A percentile compares a stretch with the other conserved stretches of the same genome.
Conservation (phyloP, 306 rosid species). For the Vachellia pachyceras region DNA sequence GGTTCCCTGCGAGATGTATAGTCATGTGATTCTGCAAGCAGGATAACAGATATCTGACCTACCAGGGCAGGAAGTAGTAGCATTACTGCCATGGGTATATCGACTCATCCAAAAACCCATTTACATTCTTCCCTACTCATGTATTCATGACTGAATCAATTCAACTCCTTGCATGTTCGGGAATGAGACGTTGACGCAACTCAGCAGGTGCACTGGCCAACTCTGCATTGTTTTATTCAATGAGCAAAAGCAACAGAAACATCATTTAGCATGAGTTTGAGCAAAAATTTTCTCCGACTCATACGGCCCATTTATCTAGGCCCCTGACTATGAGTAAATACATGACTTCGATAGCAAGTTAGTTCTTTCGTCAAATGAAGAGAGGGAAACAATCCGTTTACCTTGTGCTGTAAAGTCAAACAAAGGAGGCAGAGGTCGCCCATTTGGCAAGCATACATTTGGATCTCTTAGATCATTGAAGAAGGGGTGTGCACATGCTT, state of each 20-base stretch:
- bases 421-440: slow-evolving; percentile 75
- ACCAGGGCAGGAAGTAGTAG: slow-evolving; percentile 52
- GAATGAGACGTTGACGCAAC: slow-evolving; percentile 86
- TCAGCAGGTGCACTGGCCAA: slow-evolving; percentile 77
- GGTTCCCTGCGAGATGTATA: slow-evolving; percentile 29
- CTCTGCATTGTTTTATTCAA: slow-evolving; percentile 57
- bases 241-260: slow-evolving; percentile 31
- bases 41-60: slow-evolving; percentile 42
- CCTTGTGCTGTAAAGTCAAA: slow-evolving; percentile 88
- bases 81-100: slow-evolving; percentile 46
- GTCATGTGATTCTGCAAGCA: slow-evolving; percentile 37
- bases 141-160: slow-evolving; percentile 14
- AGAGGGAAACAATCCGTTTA: slow-evolving; percentile 27
- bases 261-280: not conserved
- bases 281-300: not conserved
- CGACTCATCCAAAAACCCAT: slow-evolving; percentile 57
- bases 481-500: slow-evolving; percentile 92
- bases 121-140: slow-evolving; percentile 31
- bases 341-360: not conserved
- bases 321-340: not conserved
- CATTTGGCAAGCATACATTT: slow-evolving; percentile 69
- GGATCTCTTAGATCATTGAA: slow-evolving; percentile 82
- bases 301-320: not conserved
- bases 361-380: not conserved
- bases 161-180: slow-evolving; percentile 71